A percentile compares a stretch with the other conserved stretches of the same genome.
Conservation (phyloP, 2,329 filamentous ascomycete genomes). For the Dactylellina cionopaga region DNA sequence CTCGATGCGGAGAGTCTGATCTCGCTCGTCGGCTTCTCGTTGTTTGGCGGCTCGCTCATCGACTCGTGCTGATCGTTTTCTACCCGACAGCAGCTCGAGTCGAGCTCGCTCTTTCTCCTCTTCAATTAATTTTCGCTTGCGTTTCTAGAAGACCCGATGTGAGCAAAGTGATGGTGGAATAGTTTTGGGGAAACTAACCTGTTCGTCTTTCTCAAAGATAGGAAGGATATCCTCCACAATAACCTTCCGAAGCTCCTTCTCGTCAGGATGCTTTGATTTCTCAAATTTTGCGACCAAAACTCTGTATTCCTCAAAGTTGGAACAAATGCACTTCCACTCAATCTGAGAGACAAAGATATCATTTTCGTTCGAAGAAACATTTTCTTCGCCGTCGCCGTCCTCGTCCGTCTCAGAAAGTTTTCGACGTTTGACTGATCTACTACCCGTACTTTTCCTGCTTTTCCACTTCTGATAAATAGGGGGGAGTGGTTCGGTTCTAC, state of each 20-base stretch:
- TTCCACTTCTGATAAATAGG: constrained; percentile 71
- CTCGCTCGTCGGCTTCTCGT: constrained; percentile 77
- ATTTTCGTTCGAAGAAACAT: constrained; percentile 61
- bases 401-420: constrained; percentile 62
- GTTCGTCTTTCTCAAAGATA: constrained; percentile 79
- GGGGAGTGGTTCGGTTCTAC: constrained; percentile 77
- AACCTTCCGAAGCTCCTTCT: constrained; percentile 77
- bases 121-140: constrained; percentile 60
- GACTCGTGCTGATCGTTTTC: constrained; percentile 91
- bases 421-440: constrained; percentile 77
- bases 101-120: constrained; percentile 83
- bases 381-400: constrained; percentile 57
- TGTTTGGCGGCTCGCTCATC: constrained; percentile 83
- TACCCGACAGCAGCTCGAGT: constrained; percentile 86
- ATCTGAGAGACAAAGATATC: constrained; percentile 62
- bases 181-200: constrained; percentile 60
- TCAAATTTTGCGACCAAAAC: constrained; percentile 75
- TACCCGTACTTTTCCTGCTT: constrained; percentile 65
- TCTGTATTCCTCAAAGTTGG: constrained; percentile 80
- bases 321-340: constrained; percentile 90
- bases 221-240: constrained; percentile 83
- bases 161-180: neutral
- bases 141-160: constrained; percentile 25
- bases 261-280: constrained; percentile 83
- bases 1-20: constrained; percentile 66